phyloP scores from a whole-genome alignment of 1,284 basidiomycete species.

The Cutaneotrichosporon cavernicola region DNA sequence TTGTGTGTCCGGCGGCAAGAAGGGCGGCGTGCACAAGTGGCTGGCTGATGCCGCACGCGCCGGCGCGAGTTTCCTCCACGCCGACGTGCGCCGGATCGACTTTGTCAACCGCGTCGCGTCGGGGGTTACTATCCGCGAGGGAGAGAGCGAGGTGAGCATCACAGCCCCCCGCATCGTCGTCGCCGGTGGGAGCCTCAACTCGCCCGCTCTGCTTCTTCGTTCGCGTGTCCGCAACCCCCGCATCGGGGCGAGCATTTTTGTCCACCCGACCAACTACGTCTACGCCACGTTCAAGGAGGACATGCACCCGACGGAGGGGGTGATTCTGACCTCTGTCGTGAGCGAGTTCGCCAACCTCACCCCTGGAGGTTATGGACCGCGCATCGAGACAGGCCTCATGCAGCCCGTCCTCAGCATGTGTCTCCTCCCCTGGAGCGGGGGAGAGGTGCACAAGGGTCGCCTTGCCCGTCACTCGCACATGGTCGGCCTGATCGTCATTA shows the following conservation, averaged over 20 bases:
- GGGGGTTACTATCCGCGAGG: slow-evolving; percentile 33
- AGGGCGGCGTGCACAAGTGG: slow-evolving; percentile 29
- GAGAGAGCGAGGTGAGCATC: slow-evolving; percentile 37
- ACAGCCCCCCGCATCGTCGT: slow-evolving; percentile 51
- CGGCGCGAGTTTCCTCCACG: slow-evolving; percentile 23
- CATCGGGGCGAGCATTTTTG: slow-evolving; percentile 54
- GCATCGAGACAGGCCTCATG: slow-evolving; percentile 55
- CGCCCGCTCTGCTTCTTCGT: slow-evolving; percentile 55
- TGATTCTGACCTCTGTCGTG: slow-evolving; percentile 55
- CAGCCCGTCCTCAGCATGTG: slow-evolving; percentile 49
- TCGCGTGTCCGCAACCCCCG: slow-evolving; percentile 53
- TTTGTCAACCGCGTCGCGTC: slow-evolving; percentile 37
- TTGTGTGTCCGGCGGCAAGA: slow-evolving; percentile 26
- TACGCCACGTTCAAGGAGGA: slow-evolving; percentile 53
- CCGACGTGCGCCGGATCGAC: slow-evolving; percentile 49
- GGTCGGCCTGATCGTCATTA: slow-evolving; percentile 32
- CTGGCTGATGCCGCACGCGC: slow-evolving; percentile 27
- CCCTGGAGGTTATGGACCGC: slow-evolving; percentile 51
- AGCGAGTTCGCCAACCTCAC: slow-evolving; percentile 45
- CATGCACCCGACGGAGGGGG: slow-evolving; percentile 55
- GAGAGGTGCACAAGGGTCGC: slow-evolving; percentile 48
- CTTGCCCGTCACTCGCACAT: slow-evolving; percentile 39
- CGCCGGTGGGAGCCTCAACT: slow-evolving; percentile 53
- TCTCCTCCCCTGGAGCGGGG: slow-evolving; percentile 46
- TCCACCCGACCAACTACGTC: slow-evolving; percentile 55